phyloP scores from a whole-genome alignment of 2,329 filamentous ascomycete species.

The Chaetomium olivaceum region DNA sequence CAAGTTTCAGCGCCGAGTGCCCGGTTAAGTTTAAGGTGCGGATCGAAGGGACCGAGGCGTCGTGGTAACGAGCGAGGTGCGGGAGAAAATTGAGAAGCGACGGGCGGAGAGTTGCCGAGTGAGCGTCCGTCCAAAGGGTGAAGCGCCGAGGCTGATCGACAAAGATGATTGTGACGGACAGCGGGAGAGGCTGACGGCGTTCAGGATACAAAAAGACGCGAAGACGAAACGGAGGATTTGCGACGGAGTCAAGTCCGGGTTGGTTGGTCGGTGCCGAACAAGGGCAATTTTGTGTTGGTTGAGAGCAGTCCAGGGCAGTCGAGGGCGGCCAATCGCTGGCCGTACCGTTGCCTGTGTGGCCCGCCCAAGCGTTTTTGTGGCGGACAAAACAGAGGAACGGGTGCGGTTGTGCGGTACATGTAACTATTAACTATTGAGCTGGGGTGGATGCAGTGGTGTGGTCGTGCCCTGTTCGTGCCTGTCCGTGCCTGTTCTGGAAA shows the following conservation, averaged over 20 bases:
- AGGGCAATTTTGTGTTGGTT: neutral
- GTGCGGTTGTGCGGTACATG: neutral
- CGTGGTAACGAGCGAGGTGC: neutral
- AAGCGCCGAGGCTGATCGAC: neutral
- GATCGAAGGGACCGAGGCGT: neutral
- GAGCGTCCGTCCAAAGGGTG: neutral
- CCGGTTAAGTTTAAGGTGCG: neutral
- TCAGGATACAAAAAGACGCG: neutral
- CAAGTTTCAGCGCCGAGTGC: neutral
- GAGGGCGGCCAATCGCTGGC: neutral
- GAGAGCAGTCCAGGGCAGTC: too few relatives aligned
- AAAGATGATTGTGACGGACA: neutral
- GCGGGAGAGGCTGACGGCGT: neutral
- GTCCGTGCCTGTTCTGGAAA: conserved; percentile 14
- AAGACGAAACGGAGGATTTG: neutral
- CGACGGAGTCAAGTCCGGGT: neutral
- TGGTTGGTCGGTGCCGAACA: neutral
- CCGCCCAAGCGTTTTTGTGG: conserved; percentile 13
- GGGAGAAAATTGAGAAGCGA: neutral
- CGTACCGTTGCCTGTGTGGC: neutral
- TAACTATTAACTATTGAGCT: too few relatives aligned
- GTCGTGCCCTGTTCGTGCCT: conserved; percentile 6
- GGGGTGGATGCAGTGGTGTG: neutral
- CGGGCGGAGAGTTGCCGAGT: neutral
- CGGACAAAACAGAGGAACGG: conserved; percentile 7